Base-by-base conservation (phyloP, 371 early-diverging fungal genomes). In the Mucor sp. region DNA sequence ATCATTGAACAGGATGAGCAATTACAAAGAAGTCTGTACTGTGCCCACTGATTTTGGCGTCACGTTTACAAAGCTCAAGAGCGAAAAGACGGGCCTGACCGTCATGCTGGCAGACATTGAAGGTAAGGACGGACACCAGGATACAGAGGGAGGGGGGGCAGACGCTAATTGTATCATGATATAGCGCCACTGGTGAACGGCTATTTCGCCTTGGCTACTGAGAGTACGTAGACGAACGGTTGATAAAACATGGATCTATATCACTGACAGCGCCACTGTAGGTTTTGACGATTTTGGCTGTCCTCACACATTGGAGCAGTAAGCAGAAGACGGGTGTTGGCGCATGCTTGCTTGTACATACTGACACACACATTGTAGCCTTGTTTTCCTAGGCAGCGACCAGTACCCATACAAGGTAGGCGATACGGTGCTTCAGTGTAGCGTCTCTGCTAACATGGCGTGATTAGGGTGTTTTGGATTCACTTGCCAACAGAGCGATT, bases 291-390 rank as follows among this genome's bases (percentile, higher is more conserved):
- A 90, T 68, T 86, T 79, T 78, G 89, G 89, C 21, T 86, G 89
- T 62, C 89, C 89, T 30, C 90, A 90, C 69, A 89, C 89, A 19
- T 70, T 90, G 43, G 90, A 90, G 65, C 90, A 90, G 89, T 86
- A 86, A 61, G 86, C 70, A 4, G 86, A 68, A 4, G n/a, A 17
- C 32, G 8, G 17, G n/a, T 2, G 14, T 28, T 14, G 7, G 23
- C 3, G 50, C 50, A 15, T 33, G 5, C n/a, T n/a, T n/a, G 47
- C 19, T 21, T 33, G 9, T 43, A 6, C 19, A 25, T 5, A 61
- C 43, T 39, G 43, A 57, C 23, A 27, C 15, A 27, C 15, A 17
- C 33, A 25, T 23, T 23, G 14, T 66, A 89, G 90, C 68, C 70
- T 89, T 30, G 85, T 89, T 11, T 89, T 89, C 69, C 77, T 88